Evolutionary conservation across 495 filamentous ascomycete species (phyloP), one percentile per base, ranked within the genome.

Genomic region (Cercophora newfieldiana): DNA sequence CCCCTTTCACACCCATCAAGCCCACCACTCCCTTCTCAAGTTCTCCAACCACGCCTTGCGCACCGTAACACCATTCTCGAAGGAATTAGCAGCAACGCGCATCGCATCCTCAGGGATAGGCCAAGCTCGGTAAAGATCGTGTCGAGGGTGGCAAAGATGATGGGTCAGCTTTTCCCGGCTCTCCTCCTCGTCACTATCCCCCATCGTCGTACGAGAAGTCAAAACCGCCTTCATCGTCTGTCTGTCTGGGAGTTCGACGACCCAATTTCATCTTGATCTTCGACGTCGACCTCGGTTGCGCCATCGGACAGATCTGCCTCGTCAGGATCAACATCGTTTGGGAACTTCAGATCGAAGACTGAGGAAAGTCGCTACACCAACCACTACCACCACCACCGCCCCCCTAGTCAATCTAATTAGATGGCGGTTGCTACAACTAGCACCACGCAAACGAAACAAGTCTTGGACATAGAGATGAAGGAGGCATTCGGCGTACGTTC

Each of bases 331-430:
- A 16, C 19, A 30, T 57, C 65, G 24, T 50, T 18, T 22, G 59
- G 65, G 19, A 62, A 67, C 28, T 67, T 67, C 19, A 67, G 59
- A 5, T 67, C 59, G 25, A 67, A 67, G 10, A 63, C 59, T 4
- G 65, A 67, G 10, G 65, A 67, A 0, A 67, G 50, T 7, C n/a
- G n/a, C n/a, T n/a, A n/a, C n/a, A n/a, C n/a, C n/a, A n/a, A n/a
- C n/a, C n/a, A n/a, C n/a, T n/a, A n/a, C n/a, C n/a, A n/a, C n/a
- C n/a, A n/a, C n/a, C n/a, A n/a, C n/a, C n/a, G n/a, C n/a, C n/a
- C n/a, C n/a, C n/a, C n/a, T n/a, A n/a, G n/a, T n/a, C n/a, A n/a
- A n/a, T n/a, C n/a, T n/a, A n/a, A n/a, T n/a, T n/a, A n/a, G n/a
- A n/a, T n/a, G n/a, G n/a, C n/a, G n/a, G n/a, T n/a, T n/a, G n/a